These are phyloP conservation scores for Amanita phalloides DNA, from an alignment of 768 basidiomycete species.

Conservation along the genomic window DNA sequence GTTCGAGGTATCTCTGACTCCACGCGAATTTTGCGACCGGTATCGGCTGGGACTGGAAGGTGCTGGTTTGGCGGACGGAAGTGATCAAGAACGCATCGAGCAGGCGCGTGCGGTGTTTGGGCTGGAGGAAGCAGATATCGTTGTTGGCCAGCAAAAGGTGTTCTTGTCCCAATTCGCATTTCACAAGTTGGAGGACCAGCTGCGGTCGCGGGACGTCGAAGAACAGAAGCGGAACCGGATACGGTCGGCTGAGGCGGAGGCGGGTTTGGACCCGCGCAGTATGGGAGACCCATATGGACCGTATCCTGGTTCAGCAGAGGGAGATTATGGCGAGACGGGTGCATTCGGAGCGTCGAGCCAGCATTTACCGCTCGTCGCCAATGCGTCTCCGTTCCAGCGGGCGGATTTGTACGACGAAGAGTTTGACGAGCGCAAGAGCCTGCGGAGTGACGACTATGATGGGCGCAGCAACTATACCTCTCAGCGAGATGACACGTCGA, in stretches of 20 bases:
- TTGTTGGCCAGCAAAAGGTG: conserved; percentile 79
- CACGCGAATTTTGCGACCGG: conserved; percentile 76
- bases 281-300: conserved; percentile 66
- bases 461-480: conserved; percentile 69
- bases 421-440: conserved; percentile 66
- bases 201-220: conserved; percentile 76
- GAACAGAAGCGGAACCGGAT: conserved; percentile 77
- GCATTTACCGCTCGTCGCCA: conserved; percentile 72
- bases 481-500: conserved; percentile 71
- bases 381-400: conserved; percentile 77
- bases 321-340: conserved; percentile 29
- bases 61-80: conserved; percentile 48
- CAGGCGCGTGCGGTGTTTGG: conserved; percentile 46
- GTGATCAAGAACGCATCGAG: conserved; percentile 47
- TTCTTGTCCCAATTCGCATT: conserved; percentile 83
- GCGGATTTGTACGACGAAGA: conserved; percentile 68
- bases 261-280: conserved; percentile 48
- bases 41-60: conserved; percentile 60
- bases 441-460: conserved; percentile 72
- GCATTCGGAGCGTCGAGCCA: conserved; percentile 52
- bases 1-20: conserved; percentile 80
- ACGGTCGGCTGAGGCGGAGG: conserved; percentile 66
- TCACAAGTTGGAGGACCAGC: conserved; percentile 78
- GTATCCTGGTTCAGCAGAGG: conserved; percentile 34
- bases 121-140: conserved; percentile 61